Base-by-base conservation (phyloP, 306 rosid species). In the Vachellia pachyceras region DNA sequence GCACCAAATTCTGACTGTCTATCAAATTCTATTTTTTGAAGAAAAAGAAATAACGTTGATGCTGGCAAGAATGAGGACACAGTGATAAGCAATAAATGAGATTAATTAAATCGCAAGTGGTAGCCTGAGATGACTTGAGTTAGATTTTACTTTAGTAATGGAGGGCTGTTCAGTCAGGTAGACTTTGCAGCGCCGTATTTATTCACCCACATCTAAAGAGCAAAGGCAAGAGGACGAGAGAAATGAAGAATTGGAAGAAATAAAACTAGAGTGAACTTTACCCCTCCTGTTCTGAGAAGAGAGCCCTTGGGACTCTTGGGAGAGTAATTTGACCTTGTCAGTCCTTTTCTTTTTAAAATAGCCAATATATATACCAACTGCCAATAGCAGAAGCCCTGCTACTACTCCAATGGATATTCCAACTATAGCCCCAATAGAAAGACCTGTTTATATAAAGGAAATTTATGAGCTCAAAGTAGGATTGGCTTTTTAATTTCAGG, bases 361-460 rank as follows among this genome's bases (percentile, higher is more conserved):
- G 6, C 33, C 82, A 69, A 88, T 42, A 80, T 82, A 92, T 29
- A 86, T 42, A 70, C 70, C 75, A 42, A 79, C 80, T 20, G 82
- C 89, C 65, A 89, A 57, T 20, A 88, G 25, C 74, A 92, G 82
- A 77, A 89, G 63, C 68, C 64, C 94, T 69, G 77, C 90, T 79
- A 88, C 79, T 67, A 58, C 93, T 85, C 89, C 97, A 40, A 86
- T 74, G 52, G 73, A 39, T 90, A 91, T 80, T 78, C 91, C 96
- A 83, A 86, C 90, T 36, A 89, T 87, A 77, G 78, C 64, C 75
- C 86, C 90, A 72, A 71, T 86, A 13, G 77, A 46, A 60, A 86
- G 73, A 78, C 92, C 97, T 88, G 93, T 81, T 88, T 50, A 61
- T 66, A 80, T 70, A 80, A 66, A 87, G 66, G 71, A 71, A 85